phyloP scores from a whole-genome alignment of 1,284 basidiomycete species.

The Ustilago shanxiensis region DNA sequence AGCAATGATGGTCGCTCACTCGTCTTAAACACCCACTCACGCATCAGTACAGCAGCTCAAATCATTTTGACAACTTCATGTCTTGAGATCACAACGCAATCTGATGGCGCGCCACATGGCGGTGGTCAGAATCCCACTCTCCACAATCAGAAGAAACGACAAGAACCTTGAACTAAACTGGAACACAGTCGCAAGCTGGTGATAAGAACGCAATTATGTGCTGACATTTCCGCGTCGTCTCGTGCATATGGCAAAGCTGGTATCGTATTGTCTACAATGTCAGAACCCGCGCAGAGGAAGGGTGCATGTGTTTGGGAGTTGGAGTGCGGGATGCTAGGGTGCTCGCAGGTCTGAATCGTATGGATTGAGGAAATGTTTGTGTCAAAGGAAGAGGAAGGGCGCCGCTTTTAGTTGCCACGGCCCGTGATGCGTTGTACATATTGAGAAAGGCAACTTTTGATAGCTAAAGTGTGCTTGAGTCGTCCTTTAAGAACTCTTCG shows the following conservation, averaged over 20 bases:
- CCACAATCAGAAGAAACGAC: neutral
- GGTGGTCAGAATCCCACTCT: too few relatives aligned
- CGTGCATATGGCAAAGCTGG: constrained; percentile 50
- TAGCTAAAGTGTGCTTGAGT: neutral
- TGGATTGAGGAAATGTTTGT: constrained; percentile 1
- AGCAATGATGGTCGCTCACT: too few relatives aligned
- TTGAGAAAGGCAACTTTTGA: neutral
- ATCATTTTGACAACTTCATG: too few relatives aligned
- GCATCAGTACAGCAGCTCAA: too few relatives aligned
- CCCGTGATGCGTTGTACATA: neutral
- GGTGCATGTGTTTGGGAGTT: constrained; percentile 12
- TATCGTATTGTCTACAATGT: constrained; percentile 53
- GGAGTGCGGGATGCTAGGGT: constrained; percentile 3
- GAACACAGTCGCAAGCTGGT: neutral
- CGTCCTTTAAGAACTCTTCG: constrained; percentile 13
- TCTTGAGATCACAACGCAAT: too few relatives aligned
- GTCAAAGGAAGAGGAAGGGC: neutral
- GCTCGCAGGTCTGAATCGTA: constrained; percentile 26
- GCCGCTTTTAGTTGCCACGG: neutral
- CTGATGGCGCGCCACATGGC: too few relatives aligned
- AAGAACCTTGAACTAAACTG: too few relatives aligned
- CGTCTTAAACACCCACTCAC: too few relatives aligned
- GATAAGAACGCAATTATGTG: constrained; percentile 10
- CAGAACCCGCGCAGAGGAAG: constrained; percentile 38
- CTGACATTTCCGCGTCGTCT: constrained; percentile 32